Base-by-base conservation (phyloP, 2,329 filamentous ascomycete species). In the Tolypocladium inflatum region DNA sequence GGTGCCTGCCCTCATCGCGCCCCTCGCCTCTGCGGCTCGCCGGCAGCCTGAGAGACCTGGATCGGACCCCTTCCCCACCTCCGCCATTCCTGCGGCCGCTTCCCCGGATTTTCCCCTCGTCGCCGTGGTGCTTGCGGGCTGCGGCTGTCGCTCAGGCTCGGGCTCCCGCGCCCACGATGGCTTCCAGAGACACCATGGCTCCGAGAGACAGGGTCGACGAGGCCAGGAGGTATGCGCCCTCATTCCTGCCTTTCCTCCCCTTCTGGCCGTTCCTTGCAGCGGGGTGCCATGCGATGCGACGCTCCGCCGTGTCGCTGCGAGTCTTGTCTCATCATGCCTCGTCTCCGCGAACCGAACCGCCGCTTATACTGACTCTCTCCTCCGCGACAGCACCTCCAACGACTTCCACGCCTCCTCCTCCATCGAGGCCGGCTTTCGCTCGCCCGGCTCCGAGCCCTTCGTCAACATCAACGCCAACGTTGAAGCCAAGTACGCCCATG, bases 391-490 rank as follows among this genome's bases (percentile, higher is more conserved):
- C 54, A 62, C 59, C 57, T 66, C 62, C 21, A 63, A 65, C 48
- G 64, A 68, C 41, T 64, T 67, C 48, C 66, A 68, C 41, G 62
- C 64, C 21, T 67, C 69, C 55, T 65, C 68, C 39, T 69, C 67
- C 39, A 66, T 70, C 43, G 74, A 78, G 62, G 71, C 72, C 59
- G 74, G 71, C 26, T 67, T 63, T 30, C 68, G 69, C 38, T 67
- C 63, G 19, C 69, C 64, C 53, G 61, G 64, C 26, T 65, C 68
- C 33, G 65, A 70, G 37, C 66, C 68, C n/a, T 67, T 67, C 48
- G 66, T 77, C 52, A 75, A 79, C 57, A 72, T 79, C 45, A 77
- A 78, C 61, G 65, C 72, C 58, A 80, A 80, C 60, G 60, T 74
- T 39, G 76, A 78, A 60, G 78, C 76, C 58, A 77, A 72, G 77